Conservation (phyloP, 441 rosid species). For the Mallotus repandus region DNA sequence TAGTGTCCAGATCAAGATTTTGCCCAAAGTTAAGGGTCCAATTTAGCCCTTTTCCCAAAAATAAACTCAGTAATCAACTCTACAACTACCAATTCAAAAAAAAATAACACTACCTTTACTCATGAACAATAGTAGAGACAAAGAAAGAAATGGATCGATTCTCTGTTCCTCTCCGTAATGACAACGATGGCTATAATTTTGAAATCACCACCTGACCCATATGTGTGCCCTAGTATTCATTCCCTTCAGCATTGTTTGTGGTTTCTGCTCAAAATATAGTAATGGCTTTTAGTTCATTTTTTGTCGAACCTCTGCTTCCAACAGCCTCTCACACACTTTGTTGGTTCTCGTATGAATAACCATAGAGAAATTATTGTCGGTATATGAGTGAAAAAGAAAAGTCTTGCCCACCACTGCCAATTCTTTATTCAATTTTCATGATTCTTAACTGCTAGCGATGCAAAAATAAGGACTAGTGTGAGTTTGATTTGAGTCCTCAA, state of each 20-base stretch:
- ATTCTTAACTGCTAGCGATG: conserved; percentile 33
- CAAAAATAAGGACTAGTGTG: conserved; percentile 35
- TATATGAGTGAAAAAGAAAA: conserved; percentile 26
- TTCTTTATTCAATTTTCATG: conserved; percentile 31
- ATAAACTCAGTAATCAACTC: no score
- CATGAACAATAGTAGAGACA: no score
- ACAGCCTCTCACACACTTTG: conserved; percentile 43
- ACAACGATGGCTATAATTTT: no score
- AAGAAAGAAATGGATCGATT: no score
- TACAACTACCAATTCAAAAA: no score
- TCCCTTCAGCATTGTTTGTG: no score
- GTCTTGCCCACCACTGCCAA: conserved; percentile 19
- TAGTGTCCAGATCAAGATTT: no score
- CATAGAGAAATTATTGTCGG: conserved; percentile 30
- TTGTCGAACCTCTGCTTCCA: conserved; percentile 49
- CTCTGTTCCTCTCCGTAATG: no score
- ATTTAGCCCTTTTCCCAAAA: no score
- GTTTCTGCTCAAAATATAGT: conserved; percentile 12
- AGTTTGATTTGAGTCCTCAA: conserved; percentile 44
- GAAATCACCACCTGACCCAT: no score
- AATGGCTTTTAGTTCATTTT: conserved; percentile 45
- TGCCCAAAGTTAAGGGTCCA: no score
- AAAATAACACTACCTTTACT: no score
- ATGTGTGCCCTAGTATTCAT: conserved; percentile 11
- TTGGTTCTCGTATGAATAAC: conserved; percentile 36